Conservation (phyloP, 208 protist genomes). For the Naegleria fowleri region DNA sequence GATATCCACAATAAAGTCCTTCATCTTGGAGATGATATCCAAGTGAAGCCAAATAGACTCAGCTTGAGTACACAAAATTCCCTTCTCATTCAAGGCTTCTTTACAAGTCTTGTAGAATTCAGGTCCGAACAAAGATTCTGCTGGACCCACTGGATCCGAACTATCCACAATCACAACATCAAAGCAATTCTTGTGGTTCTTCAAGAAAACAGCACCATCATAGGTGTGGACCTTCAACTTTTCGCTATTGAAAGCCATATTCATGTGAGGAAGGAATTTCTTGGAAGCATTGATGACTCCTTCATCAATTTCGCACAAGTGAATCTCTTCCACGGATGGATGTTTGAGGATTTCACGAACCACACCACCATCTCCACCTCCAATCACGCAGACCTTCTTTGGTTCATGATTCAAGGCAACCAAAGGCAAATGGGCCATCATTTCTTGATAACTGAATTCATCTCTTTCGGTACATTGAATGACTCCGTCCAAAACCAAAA, state of each 20-base stretch:
- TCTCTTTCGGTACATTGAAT: slow-evolving; percentile 92
- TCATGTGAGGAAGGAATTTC: slow-evolving; percentile 68
- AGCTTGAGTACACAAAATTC: slow-evolving; percentile 34
- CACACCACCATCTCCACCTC: slow-evolving; percentile 94
- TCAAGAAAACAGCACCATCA: slow-evolving; percentile 74
- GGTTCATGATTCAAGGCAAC: slow-evolving; percentile 71
- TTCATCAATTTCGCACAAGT: slow-evolving; percentile 94
- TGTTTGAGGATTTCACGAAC: slow-evolving; percentile 91
- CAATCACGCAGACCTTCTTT: slow-evolving; percentile 89
- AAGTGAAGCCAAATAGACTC: slow-evolving; percentile 84
- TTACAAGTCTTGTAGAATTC: slow-evolving; percentile 67
- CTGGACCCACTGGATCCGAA: slow-evolving; percentile 76
- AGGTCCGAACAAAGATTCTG: slow-evolving; percentile 43
- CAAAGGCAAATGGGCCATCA: slow-evolving; percentile 89
- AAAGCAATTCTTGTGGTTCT: slow-evolving; percentile 58
- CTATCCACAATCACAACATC: slow-evolving; percentile 91
- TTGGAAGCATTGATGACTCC: slow-evolving; percentile 73
- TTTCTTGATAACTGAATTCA: slow-evolving; percentile 97
- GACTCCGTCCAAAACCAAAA: slow-evolving; percentile 91
- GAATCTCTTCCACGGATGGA: slow-evolving; percentile 71
- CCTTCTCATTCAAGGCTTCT: slow-evolving; percentile 31
- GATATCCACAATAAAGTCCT: slow-evolving; percentile 53
- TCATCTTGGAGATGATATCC: slow-evolving; percentile 76
- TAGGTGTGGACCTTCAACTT: slow-evolving; percentile 62
- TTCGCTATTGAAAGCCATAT: slow-evolving; percentile 61